Base-by-base conservation (phyloP, 2,329 filamentous ascomycete species). In the Colletotrichum higginsianum region DNA sequence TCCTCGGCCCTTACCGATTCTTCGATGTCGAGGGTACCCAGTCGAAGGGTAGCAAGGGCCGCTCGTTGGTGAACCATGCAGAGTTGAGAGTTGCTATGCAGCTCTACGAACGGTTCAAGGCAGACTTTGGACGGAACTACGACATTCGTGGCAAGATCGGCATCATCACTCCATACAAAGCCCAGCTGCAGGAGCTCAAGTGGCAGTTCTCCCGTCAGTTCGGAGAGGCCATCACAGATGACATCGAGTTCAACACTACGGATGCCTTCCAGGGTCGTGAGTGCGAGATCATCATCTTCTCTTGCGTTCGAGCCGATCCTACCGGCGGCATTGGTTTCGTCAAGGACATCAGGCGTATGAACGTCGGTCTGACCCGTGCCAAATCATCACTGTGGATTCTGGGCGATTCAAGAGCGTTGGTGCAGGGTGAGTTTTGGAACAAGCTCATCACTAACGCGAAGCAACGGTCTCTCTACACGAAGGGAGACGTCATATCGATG, bases 221-320 rank as follows among this genome's bases (percentile, higher is more conserved):
- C 78, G 95, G 96, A 46, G 89, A 93, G 4, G 83, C 81, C 0
- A 95, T 99, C 75, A 87, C 91, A 30, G 91, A 93, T 42, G 88
- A 89, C 23, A 93, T 99, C 75, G 97, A 99, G 75, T 99, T 99
- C 88, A 99, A 99, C 81, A 99, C 96, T 0, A 99, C 96, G 0
- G 96, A 99, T 83, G 97, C 96, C 21, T 99, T 98, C 81, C 95
- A 99, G 81, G 96, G 96, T 74, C 91, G 97, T 75, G 96, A 99
- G 82, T 96, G 95, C 78, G 96, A 99, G 79, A 92, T 99, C 74
- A 98, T 99, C 81, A 98, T 99, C 74, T 99, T 99, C 85, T 98
- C 96, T 50, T 99, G 97, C 81, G 96, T 99, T 73, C 92, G 96
- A 84, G 96, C 96, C 26, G 96, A 93, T 40, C 90, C 94, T n/a